These are phyloP conservation scores for Farysia itapuensis DNA, from an alignment of 1,284 basidiomycete species.

Conservation along the genomic window DNA sequence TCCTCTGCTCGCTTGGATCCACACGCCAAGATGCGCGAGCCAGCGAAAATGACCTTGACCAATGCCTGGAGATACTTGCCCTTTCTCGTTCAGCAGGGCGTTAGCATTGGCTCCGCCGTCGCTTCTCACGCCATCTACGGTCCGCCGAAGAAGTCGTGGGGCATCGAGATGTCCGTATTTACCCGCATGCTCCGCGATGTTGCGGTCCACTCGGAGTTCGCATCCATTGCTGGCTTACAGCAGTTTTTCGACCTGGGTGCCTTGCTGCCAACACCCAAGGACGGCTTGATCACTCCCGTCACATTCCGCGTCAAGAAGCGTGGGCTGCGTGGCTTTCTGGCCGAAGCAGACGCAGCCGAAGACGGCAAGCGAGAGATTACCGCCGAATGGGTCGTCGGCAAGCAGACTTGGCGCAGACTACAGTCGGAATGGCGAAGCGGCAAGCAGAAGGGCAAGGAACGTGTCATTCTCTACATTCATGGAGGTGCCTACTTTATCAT, in stretches of 20 bases:
- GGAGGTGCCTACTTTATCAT: slow-evolving; percentile 96
- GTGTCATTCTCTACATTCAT: slow-evolving; percentile 89
- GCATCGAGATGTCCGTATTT: slow-evolving; percentile 67
- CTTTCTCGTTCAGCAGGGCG: slow-evolving; percentile 53
- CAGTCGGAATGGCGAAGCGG: slow-evolving; percentile 72
- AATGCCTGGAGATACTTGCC: slow-evolving; percentile 57
- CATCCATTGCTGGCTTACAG: slow-evolving; percentile 72
- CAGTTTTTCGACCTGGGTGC: slow-evolving; percentile 78
- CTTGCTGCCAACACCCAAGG: slow-evolving; percentile 83
- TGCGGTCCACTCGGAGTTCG: slow-evolving; percentile 77
- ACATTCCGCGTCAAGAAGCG: slow-evolving; percentile 81
- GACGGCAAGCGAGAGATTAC: slow-evolving; percentile 76
- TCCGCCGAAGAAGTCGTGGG: slow-evolving; percentile 81
- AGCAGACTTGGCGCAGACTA: slow-evolving; percentile 81
- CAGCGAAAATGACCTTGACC: slow-evolving; percentile 41
- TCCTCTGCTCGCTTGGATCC: slow-evolving; percentile 51
- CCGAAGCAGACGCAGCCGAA: slow-evolving; percentile 73
- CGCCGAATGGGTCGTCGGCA: slow-evolving; percentile 95
- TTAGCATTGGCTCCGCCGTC: slow-evolving; percentile 54
- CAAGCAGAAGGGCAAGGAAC: slow-evolving; percentile 66
- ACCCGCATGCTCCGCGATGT: slow-evolving; percentile 83
- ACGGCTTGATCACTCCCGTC: slow-evolving; percentile 92
- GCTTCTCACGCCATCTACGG: slow-evolving; percentile 64
- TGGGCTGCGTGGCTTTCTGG: slow-evolving; percentile 74
- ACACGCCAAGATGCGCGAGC: slow-evolving; percentile 24